These are phyloP conservation scores for Scutellaria baicalensis DNA, from an alignment of 257 asterid species.

Conservation along the genomic window DNA sequence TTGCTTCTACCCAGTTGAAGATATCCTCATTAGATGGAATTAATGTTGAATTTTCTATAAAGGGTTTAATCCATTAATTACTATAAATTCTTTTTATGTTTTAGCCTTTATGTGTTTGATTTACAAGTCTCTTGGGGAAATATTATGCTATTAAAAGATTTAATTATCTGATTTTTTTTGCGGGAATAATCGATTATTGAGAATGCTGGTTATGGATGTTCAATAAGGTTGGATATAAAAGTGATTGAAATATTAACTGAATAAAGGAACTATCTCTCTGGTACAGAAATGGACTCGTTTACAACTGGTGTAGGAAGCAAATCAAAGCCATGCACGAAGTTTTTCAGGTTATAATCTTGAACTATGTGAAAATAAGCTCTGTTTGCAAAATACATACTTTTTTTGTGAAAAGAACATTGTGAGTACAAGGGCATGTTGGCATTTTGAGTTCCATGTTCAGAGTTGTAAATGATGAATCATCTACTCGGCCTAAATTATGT, in stretches of 20 bases:
- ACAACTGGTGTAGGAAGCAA: constrained; percentile 98
- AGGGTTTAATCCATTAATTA: not conserved
- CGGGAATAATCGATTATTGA: not conserved
- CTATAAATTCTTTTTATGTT: not conserved
- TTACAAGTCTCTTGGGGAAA: not conserved
- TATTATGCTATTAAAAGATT: not conserved
- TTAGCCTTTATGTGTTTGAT: not conserved
- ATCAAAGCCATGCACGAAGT: constrained; percentile 99
- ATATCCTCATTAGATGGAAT: not conserved
- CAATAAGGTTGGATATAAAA: constrained; percentile 11
- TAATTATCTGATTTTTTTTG: not conserved
- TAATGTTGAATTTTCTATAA: not conserved
- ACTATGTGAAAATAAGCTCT: constrained; percentile 38
- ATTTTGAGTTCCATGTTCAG: not conserved
- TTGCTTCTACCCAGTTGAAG: not conserved
- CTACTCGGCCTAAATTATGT: not conserved
- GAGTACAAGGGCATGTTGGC: not conserved
- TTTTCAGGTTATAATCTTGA: constrained; percentile 98
- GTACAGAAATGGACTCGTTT: constrained; percentile 84
- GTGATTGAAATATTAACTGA: constrained; percentile 35
- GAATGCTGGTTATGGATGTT: constrained; percentile 1
- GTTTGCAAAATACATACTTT: not conserved
- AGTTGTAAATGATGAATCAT: not conserved
- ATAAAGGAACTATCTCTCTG: constrained; percentile 56
- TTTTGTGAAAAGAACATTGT: not conserved